Base-by-base conservation (phyloP, 495 filamentous ascomycete genomes). In the Aspergillus olivimuriae region DNA sequence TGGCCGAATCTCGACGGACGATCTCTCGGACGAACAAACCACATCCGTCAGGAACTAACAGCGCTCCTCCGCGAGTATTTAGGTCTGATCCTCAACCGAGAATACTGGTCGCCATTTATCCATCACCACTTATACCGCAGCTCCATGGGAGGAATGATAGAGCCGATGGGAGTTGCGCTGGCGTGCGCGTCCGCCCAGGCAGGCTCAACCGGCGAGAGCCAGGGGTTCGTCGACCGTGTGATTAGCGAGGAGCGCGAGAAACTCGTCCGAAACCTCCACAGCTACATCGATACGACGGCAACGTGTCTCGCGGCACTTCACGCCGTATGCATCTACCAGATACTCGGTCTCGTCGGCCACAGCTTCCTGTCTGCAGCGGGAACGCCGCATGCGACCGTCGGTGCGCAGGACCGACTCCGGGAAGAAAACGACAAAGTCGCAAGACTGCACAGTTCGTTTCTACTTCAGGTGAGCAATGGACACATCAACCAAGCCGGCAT, bases 241-340 rank as follows among this genome's bases (percentile, higher is more conserved):
- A 43, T 47, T 28, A 42, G 45, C 26, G 20, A 42, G 9, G 47
- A 54, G 12, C 43, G 43, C 3, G 43, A 46, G 6, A 41, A 51
- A 35, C 34, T 51, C 3, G 39, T 47, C 5, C 43, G 48, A n/a
- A 35, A 51, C 1, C 47, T 51, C 24, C 43, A 46, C 7, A 16
- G 20, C 4, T 42, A 47, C 24, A 34, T 43, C 15, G 32, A 39
- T 17, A 46, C 43, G 2, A 39, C 39, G 21, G 47, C 50, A 24
- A 47, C 41, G 4, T 54, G 47, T 36, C 36, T 54, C 4, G 47
- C 47, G 2, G 43, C 51, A 1, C 19, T 54, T 11, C 51, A 54
- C 31, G 47, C 47, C 2, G 36, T 54, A 11, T 54, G 51, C n/a
- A 19, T 54, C 2, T 47, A 54, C 22, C 51, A 54, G 41, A 45